Percentiles rank a stretch among this genome's conserved stretches.
Conservation (phyloP, 345 rosid genomes). For the Euphorbia tirucalli region DNA sequence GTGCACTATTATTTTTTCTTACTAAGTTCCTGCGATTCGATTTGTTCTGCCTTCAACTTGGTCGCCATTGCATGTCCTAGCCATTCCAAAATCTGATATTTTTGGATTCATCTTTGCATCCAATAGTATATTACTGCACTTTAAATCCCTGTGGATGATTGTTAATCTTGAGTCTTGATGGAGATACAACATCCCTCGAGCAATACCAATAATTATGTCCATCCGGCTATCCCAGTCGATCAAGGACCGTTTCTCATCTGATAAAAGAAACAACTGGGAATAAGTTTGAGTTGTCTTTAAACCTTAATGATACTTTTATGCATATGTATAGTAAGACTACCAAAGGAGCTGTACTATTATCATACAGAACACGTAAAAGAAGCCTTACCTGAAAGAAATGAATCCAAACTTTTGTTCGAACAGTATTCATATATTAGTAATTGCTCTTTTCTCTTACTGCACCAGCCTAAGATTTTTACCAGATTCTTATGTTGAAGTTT, state of each 20-base stretch:
- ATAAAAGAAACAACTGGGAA: too few relatives aligned
- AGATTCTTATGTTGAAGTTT: conserved; percentile 27
- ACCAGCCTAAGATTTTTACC: conserved; percentile 23
- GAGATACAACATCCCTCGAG: conserved; percentile 65
- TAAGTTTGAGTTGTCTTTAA: too few relatives aligned
- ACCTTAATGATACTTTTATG: conserved; percentile 48
- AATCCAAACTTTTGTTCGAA: conserved; percentile 20
- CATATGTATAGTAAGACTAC: neutral
- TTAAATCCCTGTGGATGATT: conserved; percentile 70
- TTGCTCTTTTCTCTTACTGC: conserved; percentile 17
- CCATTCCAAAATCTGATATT: conserved; percentile 68
- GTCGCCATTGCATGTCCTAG: conserved; percentile 48
- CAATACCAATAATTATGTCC: conserved; percentile 51
- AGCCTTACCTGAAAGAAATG: conserved; percentile 12
- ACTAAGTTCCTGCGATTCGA: conserved; percentile 70
- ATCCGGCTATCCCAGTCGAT: conserved; percentile 23
- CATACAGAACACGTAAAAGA: neutral
- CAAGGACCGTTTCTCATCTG: neutral
- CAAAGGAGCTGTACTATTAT: neutral
- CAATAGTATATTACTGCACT: conserved; percentile 58
- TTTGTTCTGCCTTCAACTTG: conserved; percentile 51
- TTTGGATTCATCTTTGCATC: conserved; percentile 52
- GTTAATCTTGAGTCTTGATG: conserved; percentile 73
- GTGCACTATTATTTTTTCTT: conserved; percentile 26
- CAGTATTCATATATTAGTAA: conserved; percentile 22